These are phyloP conservation scores for Porcisia hertigi DNA, from an alignment of 208 protist species.

Conservation along the genomic window DNA sequence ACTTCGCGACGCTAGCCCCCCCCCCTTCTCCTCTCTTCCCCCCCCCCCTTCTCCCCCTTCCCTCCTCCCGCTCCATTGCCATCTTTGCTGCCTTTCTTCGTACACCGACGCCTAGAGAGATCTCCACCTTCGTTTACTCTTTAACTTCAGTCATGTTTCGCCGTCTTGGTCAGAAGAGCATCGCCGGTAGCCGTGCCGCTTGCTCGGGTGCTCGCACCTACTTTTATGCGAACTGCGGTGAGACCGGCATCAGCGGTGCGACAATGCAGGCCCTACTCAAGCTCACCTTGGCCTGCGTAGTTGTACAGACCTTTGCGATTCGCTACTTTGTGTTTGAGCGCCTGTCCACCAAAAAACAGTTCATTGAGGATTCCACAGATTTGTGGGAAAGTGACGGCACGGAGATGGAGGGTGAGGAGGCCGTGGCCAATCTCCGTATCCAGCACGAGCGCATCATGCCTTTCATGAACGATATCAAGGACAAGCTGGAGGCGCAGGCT, in stretches of 20 bases:
- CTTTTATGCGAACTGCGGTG: slow-evolving; percentile 75
- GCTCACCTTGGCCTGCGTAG: slow-evolving; percentile 35
- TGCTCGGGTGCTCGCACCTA: slow-evolving; percentile 42
- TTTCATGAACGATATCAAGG: slow-evolving; percentile 86
- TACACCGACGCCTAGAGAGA: background rate
- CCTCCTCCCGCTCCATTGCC: background rate
- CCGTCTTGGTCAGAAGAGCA: slow-evolving; percentile 32
- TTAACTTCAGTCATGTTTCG: slow-evolving; percentile 49
- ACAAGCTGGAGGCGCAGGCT: slow-evolving; percentile 58
- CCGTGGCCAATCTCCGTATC: slow-evolving; percentile 82
- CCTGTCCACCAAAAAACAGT: slow-evolving; percentile 69
- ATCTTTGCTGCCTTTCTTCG: background rate
- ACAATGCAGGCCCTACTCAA: slow-evolving; percentile 53
- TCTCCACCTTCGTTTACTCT: background rate
- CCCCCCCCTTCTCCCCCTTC: background rate
- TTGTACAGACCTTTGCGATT: slow-evolving; percentile 35
- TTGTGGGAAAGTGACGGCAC: slow-evolving; percentile 82
- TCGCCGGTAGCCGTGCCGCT: slow-evolving; percentile 13
- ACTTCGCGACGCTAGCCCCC: background rate
- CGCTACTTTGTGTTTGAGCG: slow-evolving; percentile 51
- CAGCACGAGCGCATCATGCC: slow-evolving; percentile 91
- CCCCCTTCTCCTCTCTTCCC: background rate
- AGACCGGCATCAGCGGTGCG: slow-evolving; percentile 68
- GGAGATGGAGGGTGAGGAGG: slow-evolving; percentile 84
- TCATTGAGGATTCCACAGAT: slow-evolving; percentile 78